Base-by-base conservation (phyloP, 352 stramenopile genomes). In the Phytopythium litorale region DNA sequence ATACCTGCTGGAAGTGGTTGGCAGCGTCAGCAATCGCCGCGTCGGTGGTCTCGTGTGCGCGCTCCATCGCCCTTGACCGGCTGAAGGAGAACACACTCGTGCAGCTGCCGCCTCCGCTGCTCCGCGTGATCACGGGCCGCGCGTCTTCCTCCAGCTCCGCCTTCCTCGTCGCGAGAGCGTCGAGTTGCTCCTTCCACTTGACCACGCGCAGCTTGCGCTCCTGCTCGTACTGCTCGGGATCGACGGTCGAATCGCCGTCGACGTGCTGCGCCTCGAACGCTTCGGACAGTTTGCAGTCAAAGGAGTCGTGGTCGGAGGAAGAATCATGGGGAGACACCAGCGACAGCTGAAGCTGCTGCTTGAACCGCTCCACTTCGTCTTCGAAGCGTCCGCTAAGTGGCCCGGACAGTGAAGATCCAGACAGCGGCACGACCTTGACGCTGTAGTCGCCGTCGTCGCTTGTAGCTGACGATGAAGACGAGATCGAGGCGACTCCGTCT, bases 1-100 rank as follows among this genome's bases (percentile, higher is more conserved):
- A 30, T 63, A 87, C 78, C 80, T 87, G 56, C 37, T 90, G 78
- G 12, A 88, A 84, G 21, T 81, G 76, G 38, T 65, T 76, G 23
- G 75, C 67, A 16, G 77, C 81, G 8, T 88, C 75, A 5, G 68
- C 62, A 18, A 90, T 73, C 11, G 81, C 78, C 35, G 64, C 52
- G 19, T 84, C 66, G 11, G 79, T 87, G 18, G 63, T 56, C 32
- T 56, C 51, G 33, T 70, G 75, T 15, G 73, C 72, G 43, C 74
- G 66, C 18, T 73, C 70, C 1, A 83, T 45, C 19, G 61, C 63
- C 19, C 64, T 58, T 12, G 55, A 71, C 21, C 64, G 70, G 23
- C 30, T 45, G 52, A 65, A 61, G 7, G 35, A 68, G 16, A 77
- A 75, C 40, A 60, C 66, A 21, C 32, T 63, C 13, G 43, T 28